Percentiles rank a stretch among this genome's conserved stretches.
phyloP scores from a whole-genome alignment of 768 basidiomycete species.

The Boletus insuetus region DNA sequence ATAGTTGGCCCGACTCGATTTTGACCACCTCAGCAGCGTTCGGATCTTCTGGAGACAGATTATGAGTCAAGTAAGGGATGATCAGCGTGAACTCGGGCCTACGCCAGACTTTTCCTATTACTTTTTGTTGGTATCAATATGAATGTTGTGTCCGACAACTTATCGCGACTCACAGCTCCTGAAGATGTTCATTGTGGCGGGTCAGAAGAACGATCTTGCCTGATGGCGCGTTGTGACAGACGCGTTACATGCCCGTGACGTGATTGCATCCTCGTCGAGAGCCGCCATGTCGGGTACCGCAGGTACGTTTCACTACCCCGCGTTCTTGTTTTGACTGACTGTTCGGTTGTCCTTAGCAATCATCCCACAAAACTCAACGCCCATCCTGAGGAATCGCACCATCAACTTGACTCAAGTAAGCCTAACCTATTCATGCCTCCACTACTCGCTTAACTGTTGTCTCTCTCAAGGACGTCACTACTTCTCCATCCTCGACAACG shows the following conservation, averaged over 20 bases:
- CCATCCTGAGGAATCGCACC: constrained; percentile 14
- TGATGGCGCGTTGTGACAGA: constrained; percentile 21
- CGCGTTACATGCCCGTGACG: constrained; percentile 29
- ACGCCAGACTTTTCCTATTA: constrained; percentile 95
- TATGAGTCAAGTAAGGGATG: constrained; percentile 22
- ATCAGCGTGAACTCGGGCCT: constrained; percentile 37
- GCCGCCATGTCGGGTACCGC: constrained; percentile 7
- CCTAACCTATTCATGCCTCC: neutral
- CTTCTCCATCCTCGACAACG: constrained; percentile 31
- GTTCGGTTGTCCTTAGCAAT: neutral
- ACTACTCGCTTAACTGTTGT: neutral
- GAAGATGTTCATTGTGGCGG: constrained; percentile 76
- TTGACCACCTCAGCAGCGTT: constrained; percentile 95
- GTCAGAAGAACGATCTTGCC: constrained; percentile 17
- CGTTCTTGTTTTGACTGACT: neutral
- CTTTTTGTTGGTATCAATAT: constrained; percentile 40
- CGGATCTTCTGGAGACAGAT: constrained; percentile 68
- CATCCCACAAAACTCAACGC: constrained; percentile 4
- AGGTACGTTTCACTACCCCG: constrained; percentile 6
- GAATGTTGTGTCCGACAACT: constrained; percentile 3
- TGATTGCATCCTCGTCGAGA: neutral
- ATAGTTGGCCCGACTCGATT: constrained; percentile 88
- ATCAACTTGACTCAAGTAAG: constrained; percentile 15
- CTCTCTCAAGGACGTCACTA: constrained; percentile 13
- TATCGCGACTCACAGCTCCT: constrained; percentile 59